Conservation (phyloP, 495 filamentous ascomycete species). For the Hypoxylon subgilvum region DNA sequence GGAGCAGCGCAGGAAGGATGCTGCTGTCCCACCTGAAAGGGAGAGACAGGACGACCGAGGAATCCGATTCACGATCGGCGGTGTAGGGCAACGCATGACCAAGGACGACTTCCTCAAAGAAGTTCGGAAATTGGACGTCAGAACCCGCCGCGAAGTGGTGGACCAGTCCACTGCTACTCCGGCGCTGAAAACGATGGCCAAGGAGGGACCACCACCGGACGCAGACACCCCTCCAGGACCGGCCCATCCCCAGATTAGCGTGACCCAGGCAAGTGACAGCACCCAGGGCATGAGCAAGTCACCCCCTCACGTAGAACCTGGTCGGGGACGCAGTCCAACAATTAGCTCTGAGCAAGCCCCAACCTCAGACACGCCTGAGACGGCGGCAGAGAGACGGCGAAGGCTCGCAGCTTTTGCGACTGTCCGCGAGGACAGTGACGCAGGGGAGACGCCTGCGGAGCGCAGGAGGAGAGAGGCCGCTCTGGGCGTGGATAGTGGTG, state of each 20-base stretch:
- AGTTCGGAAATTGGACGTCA: slow-evolving; percentile 80
- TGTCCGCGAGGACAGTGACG: slow-evolving; percentile 52
- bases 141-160: slow-evolving; percentile 71
- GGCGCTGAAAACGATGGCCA: slow-evolving; percentile 61
- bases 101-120: slow-evolving; percentile 90
- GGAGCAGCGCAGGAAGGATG: slow-evolving; percentile 48
- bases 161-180: slow-evolving; percentile 70
- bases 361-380: slow-evolving; percentile 43
- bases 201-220: slow-evolving; percentile 46
- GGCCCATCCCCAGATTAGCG: slow-evolving; percentile 36
- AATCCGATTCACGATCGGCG: slow-evolving; percentile 85
- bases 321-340: slow-evolving; percentile 31
- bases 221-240: slow-evolving; percentile 30
- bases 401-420: slow-evolving; percentile 47
- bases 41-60: slow-evolving; percentile 73
- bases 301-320: slow-evolving; percentile 10
- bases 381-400: slow-evolving; percentile 50
- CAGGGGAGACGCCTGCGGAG: slow-evolving; percentile 81
- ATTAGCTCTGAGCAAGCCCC: slow-evolving; percentile 15
- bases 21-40: slow-evolving; percentile 49
- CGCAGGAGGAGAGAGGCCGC: slow-evolving; percentile 82
- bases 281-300: slow-evolving; percentile 25
- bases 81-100: slow-evolving; percentile 75
- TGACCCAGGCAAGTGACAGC: slow-evolving; percentile 31
- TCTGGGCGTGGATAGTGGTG: slow-evolving; percentile 63